Percentiles rank a stretch among this genome's conserved stretches.
phyloP scores from a whole-genome alignment of 306 rosid species.

The Vigna angularis region DNA sequence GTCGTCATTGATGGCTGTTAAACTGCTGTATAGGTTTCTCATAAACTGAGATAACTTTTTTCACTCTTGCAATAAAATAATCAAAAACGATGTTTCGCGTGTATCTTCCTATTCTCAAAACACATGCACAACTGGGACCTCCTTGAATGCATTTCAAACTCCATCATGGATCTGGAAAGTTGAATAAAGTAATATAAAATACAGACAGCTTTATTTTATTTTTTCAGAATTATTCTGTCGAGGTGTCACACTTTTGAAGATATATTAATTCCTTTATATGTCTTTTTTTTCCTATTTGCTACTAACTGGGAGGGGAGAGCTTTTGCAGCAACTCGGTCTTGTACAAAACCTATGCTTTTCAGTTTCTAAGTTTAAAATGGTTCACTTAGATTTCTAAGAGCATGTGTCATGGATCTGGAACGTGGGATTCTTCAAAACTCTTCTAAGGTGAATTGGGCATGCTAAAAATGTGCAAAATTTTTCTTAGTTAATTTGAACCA shows the following conservation, averaged over 20 bases:
- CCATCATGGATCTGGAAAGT: conserved; percentile 50
- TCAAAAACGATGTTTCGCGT: conserved; percentile 19
- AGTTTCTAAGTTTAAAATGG: conserved; percentile 40
- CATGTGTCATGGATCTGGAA: conserved; percentile 75
- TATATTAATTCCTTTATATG: conserved; percentile 24
- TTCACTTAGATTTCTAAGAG: conserved; percentile 46
- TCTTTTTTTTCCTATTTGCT: conserved; percentile 16
- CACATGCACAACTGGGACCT: conserved; percentile 38
- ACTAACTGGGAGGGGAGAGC: background rate
- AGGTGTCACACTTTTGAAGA: background rate
- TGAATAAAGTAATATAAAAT: conserved; percentile 28
- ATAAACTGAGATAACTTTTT: background rate
- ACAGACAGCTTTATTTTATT: conserved; percentile 15
- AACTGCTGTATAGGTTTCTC: conserved; percentile 47
- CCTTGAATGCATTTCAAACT: conserved; percentile 23
- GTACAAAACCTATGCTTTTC: conserved; percentile 29
- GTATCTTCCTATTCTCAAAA: conserved; percentile 38
- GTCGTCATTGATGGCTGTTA: conserved; percentile 56
- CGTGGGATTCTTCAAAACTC: conserved; percentile 51
- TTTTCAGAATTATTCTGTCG: conserved; percentile 22
- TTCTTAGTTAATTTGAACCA: conserved; percentile 29
- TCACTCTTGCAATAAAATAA: conserved; percentile 14
- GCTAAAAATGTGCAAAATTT: conserved; percentile 12
- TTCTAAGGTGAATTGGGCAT: conserved; percentile 61
- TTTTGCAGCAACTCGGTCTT: conserved; percentile 37